A percentile compares a stretch with the other conserved stretches of the same genome.
Evolutionary conservation across 352 stramenopile species (phyloP).

Genomic region (Pythium graminicola): DNA sequence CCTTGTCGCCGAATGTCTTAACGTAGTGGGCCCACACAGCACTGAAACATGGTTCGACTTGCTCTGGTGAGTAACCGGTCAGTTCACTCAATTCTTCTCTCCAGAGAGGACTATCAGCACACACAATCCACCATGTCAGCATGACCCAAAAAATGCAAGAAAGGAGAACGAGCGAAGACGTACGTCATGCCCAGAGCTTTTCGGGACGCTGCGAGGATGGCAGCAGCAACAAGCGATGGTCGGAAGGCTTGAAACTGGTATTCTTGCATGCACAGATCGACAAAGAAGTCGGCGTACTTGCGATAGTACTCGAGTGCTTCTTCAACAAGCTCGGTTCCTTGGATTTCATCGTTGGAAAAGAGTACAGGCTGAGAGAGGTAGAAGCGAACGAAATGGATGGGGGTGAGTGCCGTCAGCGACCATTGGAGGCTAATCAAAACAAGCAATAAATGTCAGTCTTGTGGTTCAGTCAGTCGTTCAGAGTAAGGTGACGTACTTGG

Average conservation of each 20-base stretch:
- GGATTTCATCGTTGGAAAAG: constrained; percentile 72
- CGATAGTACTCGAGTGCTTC: constrained; percentile 72
- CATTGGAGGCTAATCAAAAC: constrained; percentile 49
- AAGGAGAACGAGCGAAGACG: not conserved
- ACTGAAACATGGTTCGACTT: constrained; percentile 79
- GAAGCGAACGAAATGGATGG: constrained; percentile 77
- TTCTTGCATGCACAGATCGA: constrained; percentile 81
- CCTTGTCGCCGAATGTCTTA: constrained; percentile 62
- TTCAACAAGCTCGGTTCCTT: constrained; percentile 63
- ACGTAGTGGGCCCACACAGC: constrained; percentile 82
- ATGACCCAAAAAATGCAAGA: not conserved
- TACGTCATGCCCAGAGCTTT: constrained; percentile 71
- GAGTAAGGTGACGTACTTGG: constrained; percentile 31
- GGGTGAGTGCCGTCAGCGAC: constrained; percentile 58
- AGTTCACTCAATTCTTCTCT: constrained; percentile 72
- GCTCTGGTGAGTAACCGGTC: constrained; percentile 71
- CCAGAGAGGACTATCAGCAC: constrained; percentile 52
- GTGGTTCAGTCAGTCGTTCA: no score
- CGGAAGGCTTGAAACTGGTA: constrained; percentile 80
- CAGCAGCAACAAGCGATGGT: constrained; percentile 69
- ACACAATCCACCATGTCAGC: not conserved
- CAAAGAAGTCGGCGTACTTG: constrained; percentile 84
- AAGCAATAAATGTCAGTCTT: not conserved
- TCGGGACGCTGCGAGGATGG: constrained; percentile 65
- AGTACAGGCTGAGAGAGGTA: constrained; percentile 74